Percentiles rank a stretch among this genome's conserved stretches.
These are phyloP conservation scores for Psilocybe cyanescens DNA, from an alignment of 768 basidiomycete species.

Conservation along the genomic window DNA sequence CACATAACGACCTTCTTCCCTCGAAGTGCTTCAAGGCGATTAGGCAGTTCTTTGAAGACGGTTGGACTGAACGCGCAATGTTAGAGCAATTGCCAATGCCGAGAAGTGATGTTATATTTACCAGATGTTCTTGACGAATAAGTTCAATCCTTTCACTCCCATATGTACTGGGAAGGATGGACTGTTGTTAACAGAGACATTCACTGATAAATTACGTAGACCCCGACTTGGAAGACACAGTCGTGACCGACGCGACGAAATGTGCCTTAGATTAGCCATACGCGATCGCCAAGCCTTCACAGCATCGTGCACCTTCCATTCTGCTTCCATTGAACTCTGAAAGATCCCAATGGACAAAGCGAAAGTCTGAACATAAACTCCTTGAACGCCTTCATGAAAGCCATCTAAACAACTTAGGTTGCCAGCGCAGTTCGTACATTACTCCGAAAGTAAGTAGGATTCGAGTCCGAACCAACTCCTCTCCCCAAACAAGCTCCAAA, in stretches of 20 bases:
- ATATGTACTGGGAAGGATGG: constrained; percentile 36
- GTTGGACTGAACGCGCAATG: constrained; percentile 51
- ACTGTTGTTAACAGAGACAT: neutral
- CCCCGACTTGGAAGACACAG: neutral
- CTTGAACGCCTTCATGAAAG: too few species aligned
- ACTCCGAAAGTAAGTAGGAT: too few species aligned
- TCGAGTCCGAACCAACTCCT: too few species aligned
- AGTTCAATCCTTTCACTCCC: constrained; percentile 74
- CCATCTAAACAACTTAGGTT: too few species aligned
- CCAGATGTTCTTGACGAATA: constrained; percentile 73
- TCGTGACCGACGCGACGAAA: neutral
- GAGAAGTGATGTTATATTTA: constrained; percentile 28
- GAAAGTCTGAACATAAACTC: too few species aligned
- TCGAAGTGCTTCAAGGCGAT: constrained; percentile 59
- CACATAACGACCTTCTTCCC: constrained; percentile 82
- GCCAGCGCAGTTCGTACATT: too few species aligned
- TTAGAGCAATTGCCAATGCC: neutral
- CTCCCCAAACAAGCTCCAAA: too few species aligned
- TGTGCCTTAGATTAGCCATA: too few species aligned
- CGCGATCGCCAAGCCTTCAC: too few species aligned
- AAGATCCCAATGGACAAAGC: too few species aligned
- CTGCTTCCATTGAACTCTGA: too few species aligned
- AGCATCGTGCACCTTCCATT: too few species aligned
- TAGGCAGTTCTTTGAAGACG: constrained; percentile 63
- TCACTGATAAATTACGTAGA: neutral